These are phyloP conservation scores for Cercospora sojina DNA, from an alignment of 2,329 filamentous ascomycete genomes.

Conservation along the genomic window DNA sequence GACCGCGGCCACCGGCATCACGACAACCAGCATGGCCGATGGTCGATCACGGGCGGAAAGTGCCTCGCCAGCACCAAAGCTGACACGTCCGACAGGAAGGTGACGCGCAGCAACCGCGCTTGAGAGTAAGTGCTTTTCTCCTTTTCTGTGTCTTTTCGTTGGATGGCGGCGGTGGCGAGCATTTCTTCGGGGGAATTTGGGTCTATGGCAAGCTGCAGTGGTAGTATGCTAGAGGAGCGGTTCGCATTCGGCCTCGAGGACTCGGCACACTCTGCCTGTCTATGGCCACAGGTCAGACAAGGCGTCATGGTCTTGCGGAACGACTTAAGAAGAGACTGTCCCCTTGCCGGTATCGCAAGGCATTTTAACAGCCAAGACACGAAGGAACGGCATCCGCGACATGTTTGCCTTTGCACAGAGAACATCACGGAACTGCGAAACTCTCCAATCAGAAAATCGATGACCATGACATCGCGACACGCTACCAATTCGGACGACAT, in stretches of 20 bases:
- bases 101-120: background rate
- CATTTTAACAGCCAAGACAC: background rate
- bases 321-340: background rate
- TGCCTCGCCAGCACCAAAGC: constrained; percentile 3
- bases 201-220: background rate
- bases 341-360: background rate
- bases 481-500: background rate
- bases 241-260: background rate
- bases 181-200: background rate
- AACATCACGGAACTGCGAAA: background rate
- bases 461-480: background rate
- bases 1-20: constrained; percentile 1
- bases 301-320: background rate
- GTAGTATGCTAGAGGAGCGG: background rate
- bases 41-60: background rate
- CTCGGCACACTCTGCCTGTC: background rate
- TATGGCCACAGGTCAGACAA: background rate
- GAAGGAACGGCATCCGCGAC: background rate
- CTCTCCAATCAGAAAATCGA: background rate
- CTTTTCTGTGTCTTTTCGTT: background rate
- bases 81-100: background rate
- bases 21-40: constrained; percentile 2
- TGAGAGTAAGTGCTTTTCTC: constrained; percentile 3
- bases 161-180: background rate
- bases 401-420: background rate